Evolutionary conservation across 148 eudicot genomes (phyloP).

Genomic region (Oxyria digyna): DNA sequence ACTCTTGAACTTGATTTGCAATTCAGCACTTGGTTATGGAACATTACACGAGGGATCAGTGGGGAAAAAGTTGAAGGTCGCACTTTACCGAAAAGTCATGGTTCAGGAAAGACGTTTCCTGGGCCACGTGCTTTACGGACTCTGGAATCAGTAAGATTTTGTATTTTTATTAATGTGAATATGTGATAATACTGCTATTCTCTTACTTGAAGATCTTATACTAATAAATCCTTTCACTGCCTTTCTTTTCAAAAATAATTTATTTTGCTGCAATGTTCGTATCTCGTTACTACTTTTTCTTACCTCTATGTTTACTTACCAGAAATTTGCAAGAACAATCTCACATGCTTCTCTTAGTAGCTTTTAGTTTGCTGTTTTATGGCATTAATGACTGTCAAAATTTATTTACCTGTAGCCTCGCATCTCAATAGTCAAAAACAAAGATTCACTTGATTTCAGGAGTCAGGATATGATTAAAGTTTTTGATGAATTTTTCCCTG

Average conservation of each 20-base stretch:
- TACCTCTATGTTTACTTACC: background rate
- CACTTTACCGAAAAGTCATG: conserved; percentile 84
- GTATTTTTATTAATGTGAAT: background rate
- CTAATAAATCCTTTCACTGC: background rate
- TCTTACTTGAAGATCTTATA: background rate
- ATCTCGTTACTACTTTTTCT: background rate
- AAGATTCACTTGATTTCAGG: background rate
- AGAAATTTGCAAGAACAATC: background rate
- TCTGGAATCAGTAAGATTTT: conserved; percentile 37
- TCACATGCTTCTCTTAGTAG: background rate
- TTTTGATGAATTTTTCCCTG: background rate
- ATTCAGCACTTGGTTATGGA: conserved; percentile 93
- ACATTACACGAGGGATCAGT: conserved; percentile 73
- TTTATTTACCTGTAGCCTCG: background rate
- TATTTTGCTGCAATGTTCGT: background rate
- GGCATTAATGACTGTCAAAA: background rate
- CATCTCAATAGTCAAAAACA: background rate
- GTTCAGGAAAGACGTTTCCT: conserved; percentile 87
- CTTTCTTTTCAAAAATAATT: background rate
- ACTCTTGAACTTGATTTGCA: conserved; percentile 9
- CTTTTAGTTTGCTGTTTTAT: background rate
- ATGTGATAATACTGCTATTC: background rate
- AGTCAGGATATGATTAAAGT: background rate
- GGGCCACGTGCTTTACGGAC: conserved; percentile 63
- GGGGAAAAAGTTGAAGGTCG: conserved; percentile 92